Percentiles rank a stretch among this genome's conserved stretches.
These are phyloP conservation scores for Hyphopichia wangnamkhiaoensis DNA, from an alignment of 1,139 yeast genomes.

Conservation along the genomic window DNA sequence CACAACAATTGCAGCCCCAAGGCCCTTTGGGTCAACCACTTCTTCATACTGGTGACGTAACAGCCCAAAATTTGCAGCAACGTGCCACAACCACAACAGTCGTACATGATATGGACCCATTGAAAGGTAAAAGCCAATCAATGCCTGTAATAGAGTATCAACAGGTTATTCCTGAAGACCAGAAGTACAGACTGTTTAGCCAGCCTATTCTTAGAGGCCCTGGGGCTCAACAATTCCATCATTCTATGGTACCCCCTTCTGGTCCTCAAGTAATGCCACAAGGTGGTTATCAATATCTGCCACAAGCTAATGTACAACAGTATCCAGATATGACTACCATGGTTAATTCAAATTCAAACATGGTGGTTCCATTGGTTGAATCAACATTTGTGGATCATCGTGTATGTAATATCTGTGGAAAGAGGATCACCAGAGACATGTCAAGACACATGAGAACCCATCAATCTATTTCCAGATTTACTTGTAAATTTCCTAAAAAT, in stretches of 20 bases:
- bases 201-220: conserved; percentile 1
- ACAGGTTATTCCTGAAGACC: neutral
- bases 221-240: neutral
- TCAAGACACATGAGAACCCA: conserved; percentile 68
- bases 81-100: neutral
- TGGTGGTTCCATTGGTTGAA: conserved; percentile 40
- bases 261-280: neutral
- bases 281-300: neutral
- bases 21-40: neutral
- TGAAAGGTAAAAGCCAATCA: conserved; percentile 1
- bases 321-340: conserved; percentile 46
- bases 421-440: conserved; percentile 60
- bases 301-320: conserved; percentile 9
- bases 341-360: conserved; percentile 37
- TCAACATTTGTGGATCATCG: conserved; percentile 28
- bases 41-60: too few species aligned
- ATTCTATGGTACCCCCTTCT: neutral
- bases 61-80: too few species aligned
- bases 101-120: neutral
- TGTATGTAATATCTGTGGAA: conserved; percentile 58
- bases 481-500: conserved; percentile 57
- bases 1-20: neutral
- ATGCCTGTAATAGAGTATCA: conserved; percentile 4
- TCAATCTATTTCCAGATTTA: conserved; percentile 56
- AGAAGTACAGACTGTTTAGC: conserved; percentile 1